These are phyloP conservation scores for Haplographium delicatum DNA, from an alignment of 495 filamentous ascomycete genomes.

Conservation along the genomic window DNA sequence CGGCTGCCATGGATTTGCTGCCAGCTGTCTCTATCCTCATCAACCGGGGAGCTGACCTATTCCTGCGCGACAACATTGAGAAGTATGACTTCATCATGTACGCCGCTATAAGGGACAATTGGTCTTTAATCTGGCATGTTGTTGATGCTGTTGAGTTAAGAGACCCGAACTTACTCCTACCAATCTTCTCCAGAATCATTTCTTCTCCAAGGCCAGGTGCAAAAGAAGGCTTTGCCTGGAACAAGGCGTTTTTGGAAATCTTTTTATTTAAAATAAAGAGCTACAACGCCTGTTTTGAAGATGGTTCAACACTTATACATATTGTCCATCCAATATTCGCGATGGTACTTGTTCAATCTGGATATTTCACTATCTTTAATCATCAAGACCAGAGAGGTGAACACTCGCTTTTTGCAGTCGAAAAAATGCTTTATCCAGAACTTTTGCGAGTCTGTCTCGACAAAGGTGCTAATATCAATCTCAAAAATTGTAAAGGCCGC, in stretches of 20 bases:
- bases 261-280: not conserved
- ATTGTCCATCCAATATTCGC: not conserved
- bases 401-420: conserved; percentile 6
- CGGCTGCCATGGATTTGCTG: not conserved
- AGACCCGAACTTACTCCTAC: not conserved
- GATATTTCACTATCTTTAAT: conserved; percentile 1
- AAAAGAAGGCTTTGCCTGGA: not conserved
- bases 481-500: conserved; percentile 4
- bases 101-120: conserved; percentile 3
- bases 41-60: conserved; percentile 3
- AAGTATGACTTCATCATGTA: conserved; percentile 5
- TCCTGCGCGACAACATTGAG: conserved; percentile 3
- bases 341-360: not conserved
- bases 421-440: not conserved
- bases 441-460: not conserved
- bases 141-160: conserved; percentile 1
- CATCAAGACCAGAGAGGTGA: conserved; percentile 1
- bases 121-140: conserved; percentile 5
- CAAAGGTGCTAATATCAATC: conserved; percentile 3
- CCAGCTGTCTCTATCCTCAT: conserved; percentile 3
- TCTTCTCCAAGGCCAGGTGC: not conserved
- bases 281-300: not conserved
- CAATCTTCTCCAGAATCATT: conserved; percentile 4
- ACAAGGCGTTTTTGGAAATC: not conserved
- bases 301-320: not conserved